Conservation (phyloP, 371 early-diverging fungal genomes). For the Mortierella sp. region DNA sequence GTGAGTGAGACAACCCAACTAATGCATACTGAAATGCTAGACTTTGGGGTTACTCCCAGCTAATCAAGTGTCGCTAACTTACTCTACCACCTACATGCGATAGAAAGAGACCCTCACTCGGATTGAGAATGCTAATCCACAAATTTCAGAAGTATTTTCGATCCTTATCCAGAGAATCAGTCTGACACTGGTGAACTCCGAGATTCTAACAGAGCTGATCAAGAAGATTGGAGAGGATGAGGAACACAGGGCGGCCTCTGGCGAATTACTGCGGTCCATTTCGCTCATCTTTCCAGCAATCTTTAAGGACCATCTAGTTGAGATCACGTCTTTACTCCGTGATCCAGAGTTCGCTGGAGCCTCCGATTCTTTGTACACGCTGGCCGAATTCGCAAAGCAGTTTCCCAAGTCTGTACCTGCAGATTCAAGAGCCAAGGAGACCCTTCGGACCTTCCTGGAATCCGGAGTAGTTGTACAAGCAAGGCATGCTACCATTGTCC, state of each 20-base stretch:
- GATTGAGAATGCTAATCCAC: constrained; percentile 69
- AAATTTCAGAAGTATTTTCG: constrained; percentile 73
- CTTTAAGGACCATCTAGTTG: constrained; percentile 48
- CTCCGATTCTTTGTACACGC: constrained; percentile 33
- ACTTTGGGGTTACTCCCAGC: not conserved
- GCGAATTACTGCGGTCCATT: constrained; percentile 59
- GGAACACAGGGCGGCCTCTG: constrained; percentile 52
- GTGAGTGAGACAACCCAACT: constrained; percentile 14
- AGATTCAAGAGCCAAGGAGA: constrained; percentile 26
- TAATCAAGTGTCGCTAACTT: not conserved
- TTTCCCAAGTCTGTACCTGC: constrained; percentile 45
- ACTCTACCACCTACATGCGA: not conserved
- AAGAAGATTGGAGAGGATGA: constrained; percentile 53
- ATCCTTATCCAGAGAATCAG: constrained; percentile 77
- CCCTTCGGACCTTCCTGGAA: constrained; percentile 27
- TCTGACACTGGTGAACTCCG: constrained; percentile 69
- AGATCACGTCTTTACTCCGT: constrained; percentile 45
- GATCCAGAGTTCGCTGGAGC: constrained; percentile 32
- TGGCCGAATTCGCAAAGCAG: constrained; percentile 50
- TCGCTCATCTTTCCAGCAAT: constrained; percentile 49
- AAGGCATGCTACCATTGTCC: constrained; percentile 30
- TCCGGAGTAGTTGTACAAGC: constrained; percentile 36
- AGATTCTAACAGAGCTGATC: constrained; percentile 67
- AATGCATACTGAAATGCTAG: not conserved
- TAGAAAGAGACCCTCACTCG: constrained; percentile 74